phyloP scores from a whole-genome alignment of 495 filamentous ascomycete species.

The Podospora anserina region DNA sequence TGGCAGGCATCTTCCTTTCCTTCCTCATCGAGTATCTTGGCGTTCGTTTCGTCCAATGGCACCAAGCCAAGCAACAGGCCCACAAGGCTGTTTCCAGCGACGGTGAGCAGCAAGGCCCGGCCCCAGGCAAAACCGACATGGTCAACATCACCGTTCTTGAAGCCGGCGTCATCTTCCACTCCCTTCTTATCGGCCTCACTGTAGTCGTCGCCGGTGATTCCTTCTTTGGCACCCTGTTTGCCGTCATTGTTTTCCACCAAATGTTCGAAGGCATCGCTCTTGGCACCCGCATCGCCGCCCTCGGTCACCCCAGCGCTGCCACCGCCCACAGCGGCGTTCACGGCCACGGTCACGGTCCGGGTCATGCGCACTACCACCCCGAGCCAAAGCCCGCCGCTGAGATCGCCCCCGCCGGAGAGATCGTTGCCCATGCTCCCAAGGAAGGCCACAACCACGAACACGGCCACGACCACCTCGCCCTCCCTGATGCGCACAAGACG shows the following conservation, averaged over 20 bases:
- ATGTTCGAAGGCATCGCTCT: slow-evolving; percentile 74
- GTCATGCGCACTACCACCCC: slow-evolving; percentile 21
- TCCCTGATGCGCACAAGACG: neutral
- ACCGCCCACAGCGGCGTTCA: neutral
- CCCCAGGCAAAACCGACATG: slow-evolving; percentile 33
- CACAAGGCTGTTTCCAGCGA: slow-evolving; percentile 1
- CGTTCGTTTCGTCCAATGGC: slow-evolving; percentile 47
- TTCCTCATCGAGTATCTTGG: slow-evolving; percentile 60
- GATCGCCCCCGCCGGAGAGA: neutral
- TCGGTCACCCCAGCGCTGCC: slow-evolving; percentile 30
- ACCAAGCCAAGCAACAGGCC: slow-evolving; percentile 27
- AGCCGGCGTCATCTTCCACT: slow-evolving; percentile 70
- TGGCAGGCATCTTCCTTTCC: slow-evolving; percentile 62
- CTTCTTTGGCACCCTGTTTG: slow-evolving; percentile 54
- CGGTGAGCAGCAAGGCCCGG: neutral
- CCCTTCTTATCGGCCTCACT: slow-evolving; percentile 59
- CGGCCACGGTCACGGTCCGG: slow-evolving; percentile 11
- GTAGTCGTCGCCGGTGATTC: slow-evolving; percentile 56
- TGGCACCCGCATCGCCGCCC: slow-evolving; percentile 65
- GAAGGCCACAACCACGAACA: neutral
- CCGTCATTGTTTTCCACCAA: slow-evolving; percentile 63
- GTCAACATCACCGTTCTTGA: slow-evolving; percentile 63
- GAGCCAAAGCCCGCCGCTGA: slow-evolving; percentile 7
- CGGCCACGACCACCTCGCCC: neutral
- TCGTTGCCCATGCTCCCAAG: neutral